A percentile compares a stretch with the other conserved stretches of the same genome.
phyloP scores from a whole-genome alignment of 208 protist species.

The Leishmania lainsoni region DNA sequence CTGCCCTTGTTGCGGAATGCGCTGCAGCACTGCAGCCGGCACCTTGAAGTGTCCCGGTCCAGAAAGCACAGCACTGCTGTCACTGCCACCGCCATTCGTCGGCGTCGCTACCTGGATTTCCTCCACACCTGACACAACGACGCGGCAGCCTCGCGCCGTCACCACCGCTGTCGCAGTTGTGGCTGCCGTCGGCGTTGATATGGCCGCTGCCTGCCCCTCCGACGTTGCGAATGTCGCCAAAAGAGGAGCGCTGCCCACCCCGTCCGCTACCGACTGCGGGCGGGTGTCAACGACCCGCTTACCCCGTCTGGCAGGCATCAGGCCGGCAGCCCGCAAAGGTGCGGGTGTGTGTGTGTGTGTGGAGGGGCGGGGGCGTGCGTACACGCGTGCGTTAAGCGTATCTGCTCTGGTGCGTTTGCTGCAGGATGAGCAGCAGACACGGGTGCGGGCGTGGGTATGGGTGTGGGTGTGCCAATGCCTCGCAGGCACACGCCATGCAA shows the following conservation, averaged over 20 bases:
- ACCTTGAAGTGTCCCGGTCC: conserved; percentile 25
- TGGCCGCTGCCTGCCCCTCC: neutral
- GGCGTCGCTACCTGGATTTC: neutral
- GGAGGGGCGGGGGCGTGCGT: neutral
- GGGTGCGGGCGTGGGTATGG: neutral
- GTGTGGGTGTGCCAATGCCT: neutral
- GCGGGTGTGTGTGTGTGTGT: conserved; percentile 5
- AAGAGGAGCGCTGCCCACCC: conserved; percentile 22
- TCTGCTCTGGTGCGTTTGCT: neutral
- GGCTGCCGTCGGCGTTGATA: neutral
- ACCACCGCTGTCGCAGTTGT: neutral
- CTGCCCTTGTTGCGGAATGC: conserved; percentile 31
- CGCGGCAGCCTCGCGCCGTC: conserved; percentile 8
- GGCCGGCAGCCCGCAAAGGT: neutral
- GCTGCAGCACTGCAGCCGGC: conserved; percentile 36
- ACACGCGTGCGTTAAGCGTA: too few relatives aligned
- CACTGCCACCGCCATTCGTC: neutral
- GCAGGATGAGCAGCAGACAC: neutral
- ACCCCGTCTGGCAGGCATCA: conserved; percentile 35
- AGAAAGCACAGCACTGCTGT: neutral
- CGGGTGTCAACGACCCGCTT: conserved; percentile 28
- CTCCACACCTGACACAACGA: conserved; percentile 20
- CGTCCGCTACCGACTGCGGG: conserved; percentile 17
- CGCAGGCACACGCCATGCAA: neutral
- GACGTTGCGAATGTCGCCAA: neutral